A percentile compares a stretch with the other conserved stretches of the same genome.
Conservation (phyloP, 345 rosid genomes). For the Rubroshorea leprosula region DNA sequence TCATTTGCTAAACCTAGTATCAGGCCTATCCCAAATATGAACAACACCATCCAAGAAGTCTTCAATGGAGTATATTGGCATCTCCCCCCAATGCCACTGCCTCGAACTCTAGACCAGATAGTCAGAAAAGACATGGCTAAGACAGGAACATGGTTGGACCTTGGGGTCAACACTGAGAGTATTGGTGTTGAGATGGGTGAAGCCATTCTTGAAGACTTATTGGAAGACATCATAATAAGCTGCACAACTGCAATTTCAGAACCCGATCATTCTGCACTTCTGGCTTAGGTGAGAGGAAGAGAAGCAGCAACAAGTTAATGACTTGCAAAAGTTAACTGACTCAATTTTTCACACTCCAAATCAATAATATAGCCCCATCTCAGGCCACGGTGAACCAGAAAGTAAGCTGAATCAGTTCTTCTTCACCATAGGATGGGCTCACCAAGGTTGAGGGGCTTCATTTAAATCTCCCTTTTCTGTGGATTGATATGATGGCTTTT, state of each 20-base stretch:
- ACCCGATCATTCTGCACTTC: too few relatives aligned
- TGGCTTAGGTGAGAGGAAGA: too few relatives aligned
- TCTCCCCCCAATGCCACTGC: conserved; percentile 57
- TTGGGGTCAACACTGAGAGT: conserved; percentile 35
- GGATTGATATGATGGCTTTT: background rate
- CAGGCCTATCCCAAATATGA: conserved; percentile 40
- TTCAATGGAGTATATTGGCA: conserved; percentile 71
- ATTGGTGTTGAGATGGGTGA: conserved; percentile 47
- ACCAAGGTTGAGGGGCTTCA: background rate
- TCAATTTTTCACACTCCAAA: background rate
- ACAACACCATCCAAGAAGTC: conserved; percentile 39
- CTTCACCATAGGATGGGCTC: background rate
- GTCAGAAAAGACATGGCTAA: conserved; percentile 65
- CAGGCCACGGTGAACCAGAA: background rate
- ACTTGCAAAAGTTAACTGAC: background rate
- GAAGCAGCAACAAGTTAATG: too few relatives aligned
- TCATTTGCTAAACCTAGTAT: conserved; percentile 41
- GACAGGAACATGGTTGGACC: conserved; percentile 64
- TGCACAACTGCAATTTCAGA: conserved; percentile 21
- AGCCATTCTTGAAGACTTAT: conserved; percentile 51
- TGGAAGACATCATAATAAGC: conserved; percentile 46
- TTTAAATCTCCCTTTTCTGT: background rate
- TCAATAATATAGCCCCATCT: background rate
- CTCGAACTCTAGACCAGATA: conserved; percentile 66
- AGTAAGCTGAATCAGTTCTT: background rate